These are phyloP conservation scores for Schizosaccharomyces japonicus DNA, from an alignment of 805 yeast genomes.

Conservation along the genomic window DNA sequence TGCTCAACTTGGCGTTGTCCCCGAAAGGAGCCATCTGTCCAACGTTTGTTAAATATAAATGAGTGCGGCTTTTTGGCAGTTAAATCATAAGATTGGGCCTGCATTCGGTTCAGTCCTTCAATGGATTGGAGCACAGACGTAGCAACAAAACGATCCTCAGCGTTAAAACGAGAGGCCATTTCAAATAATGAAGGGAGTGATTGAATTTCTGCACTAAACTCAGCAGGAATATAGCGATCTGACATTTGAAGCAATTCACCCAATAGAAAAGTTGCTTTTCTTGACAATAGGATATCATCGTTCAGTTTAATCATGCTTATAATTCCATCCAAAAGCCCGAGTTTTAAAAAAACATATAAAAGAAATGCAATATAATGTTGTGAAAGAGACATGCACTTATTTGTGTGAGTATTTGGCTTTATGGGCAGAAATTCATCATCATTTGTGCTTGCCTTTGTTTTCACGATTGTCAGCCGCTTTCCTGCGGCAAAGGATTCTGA, in stretches of 20 bases:
- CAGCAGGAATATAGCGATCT: constrained; percentile 30
- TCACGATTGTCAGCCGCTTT: constrained; percentile 9
- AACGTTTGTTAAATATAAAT: too few species aligned
- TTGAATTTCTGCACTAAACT: constrained; percentile 15
- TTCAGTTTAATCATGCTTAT: constrained; percentile 9
- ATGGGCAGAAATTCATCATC: background rate
- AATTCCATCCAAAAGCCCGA: constrained; percentile 8
- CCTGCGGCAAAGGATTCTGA: constrained; percentile 16
- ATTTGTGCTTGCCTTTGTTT: background rate
- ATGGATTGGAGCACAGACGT: constrained; percentile 24
- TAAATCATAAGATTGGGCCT: background rate
- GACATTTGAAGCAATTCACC: constrained; percentile 38
- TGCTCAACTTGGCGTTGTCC: constrained; percentile 6
- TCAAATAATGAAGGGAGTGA: constrained; percentile 13
- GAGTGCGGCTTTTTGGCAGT: background rate
- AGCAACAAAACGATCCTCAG: constrained; percentile 14
- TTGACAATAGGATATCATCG: constrained; percentile 21
- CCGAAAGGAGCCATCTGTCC: background rate
- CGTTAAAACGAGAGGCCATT: constrained; percentile 10
- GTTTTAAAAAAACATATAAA: constrained; percentile 26
- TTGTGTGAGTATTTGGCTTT: background rate
- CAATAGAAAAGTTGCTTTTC: constrained; percentile 40
- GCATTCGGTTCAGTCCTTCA: constrained; percentile 17
- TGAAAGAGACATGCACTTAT: constrained; percentile 11
- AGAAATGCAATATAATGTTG: constrained; percentile 48